Conservation (phyloP, 306 rosid genomes). For the Vigna unguiculata region DNA sequence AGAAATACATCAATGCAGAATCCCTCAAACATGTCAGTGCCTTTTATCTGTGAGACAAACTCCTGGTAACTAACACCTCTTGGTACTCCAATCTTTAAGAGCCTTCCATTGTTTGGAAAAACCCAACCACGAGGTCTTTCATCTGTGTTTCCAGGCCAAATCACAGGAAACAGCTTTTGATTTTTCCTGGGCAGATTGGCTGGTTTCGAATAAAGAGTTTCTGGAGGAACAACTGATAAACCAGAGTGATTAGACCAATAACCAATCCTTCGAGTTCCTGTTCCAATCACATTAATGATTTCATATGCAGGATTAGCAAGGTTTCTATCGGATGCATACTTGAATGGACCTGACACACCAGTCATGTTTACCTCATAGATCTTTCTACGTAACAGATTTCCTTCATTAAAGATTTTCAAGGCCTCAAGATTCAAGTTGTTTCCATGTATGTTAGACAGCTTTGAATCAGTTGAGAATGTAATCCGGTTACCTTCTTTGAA, state of each 20-base stretch:
- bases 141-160: slow-evolving; percentile 87
- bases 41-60: slow-evolving; percentile 57
- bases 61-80: slow-evolving; percentile 66
- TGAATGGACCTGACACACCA: slow-evolving; percentile 76
- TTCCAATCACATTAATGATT: slow-evolving; percentile 78
- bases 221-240: slow-evolving; percentile 68
- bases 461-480: slow-evolving; percentile 76
- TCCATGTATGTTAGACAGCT: slow-evolving; percentile 41
- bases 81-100: slow-evolving; percentile 82
- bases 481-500: slow-evolving; percentile 72
- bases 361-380: slow-evolving; percentile 72
- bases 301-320: slow-evolving; percentile 81
- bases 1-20: slow-evolving; percentile 91
- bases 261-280: slow-evolving; percentile 74
- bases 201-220: slow-evolving; percentile 62
- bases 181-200: slow-evolving; percentile 55
- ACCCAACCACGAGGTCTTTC: slow-evolving; percentile 95
- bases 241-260: slow-evolving; percentile 96
- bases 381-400: slow-evolving; percentile 54
- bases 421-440: slow-evolving; percentile 70
- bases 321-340: slow-evolving; percentile 61
- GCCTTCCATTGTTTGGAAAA: slow-evolving; percentile 86
- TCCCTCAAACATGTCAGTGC: slow-evolving; percentile 74
- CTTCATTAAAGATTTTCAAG: slow-evolving; percentile 76
- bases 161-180: slow-evolving; percentile 51